Conservation (phyloP, 2,329 filamentous ascomycete genomes). For the Elsinoe batatas region DNA sequence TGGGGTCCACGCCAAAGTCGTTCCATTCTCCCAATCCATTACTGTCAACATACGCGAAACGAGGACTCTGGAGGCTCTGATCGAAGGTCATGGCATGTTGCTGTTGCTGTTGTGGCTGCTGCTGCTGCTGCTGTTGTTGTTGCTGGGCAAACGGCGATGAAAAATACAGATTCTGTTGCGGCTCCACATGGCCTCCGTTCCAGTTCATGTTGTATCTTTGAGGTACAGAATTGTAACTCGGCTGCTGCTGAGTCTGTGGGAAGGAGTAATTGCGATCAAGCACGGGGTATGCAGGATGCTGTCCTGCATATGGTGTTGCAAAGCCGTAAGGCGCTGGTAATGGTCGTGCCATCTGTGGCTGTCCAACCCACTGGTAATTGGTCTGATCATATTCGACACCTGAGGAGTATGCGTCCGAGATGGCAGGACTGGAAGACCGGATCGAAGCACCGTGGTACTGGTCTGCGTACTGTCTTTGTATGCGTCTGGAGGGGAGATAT, state of each 20-base stretch:
- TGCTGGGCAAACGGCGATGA: slow-evolving; percentile 20
- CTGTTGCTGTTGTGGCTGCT: slow-evolving; percentile 19
- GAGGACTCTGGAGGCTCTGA: slow-evolving; percentile 12
- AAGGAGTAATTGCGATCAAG: neutral
- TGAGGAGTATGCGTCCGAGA: slow-evolving; percentile 4
- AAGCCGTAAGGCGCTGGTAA: neutral
- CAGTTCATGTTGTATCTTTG: neutral
- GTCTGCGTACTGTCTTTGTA: neutral
- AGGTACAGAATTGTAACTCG: neutral
- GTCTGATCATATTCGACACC: neutral
- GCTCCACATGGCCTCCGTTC: neutral
- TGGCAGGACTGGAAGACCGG: neutral
- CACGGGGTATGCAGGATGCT: neutral
- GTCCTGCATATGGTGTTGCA: neutral
- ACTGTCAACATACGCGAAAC: neutral
- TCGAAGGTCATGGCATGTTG: slow-evolving; percentile 2
- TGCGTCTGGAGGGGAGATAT: slow-evolving; percentile 13
- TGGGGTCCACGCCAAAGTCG: neutral
- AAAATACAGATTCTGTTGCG: neutral
- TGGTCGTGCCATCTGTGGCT: neutral
- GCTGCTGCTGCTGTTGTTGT: slow-evolving; percentile 27
- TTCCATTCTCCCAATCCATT: neutral
- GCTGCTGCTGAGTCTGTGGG: neutral
- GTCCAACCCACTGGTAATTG: slow-evolving; percentile 1
- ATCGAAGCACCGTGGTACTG: neutral